Base-by-base conservation (phyloP, 139 green algal genomes). In the Coelastrella sp. region DNA sequence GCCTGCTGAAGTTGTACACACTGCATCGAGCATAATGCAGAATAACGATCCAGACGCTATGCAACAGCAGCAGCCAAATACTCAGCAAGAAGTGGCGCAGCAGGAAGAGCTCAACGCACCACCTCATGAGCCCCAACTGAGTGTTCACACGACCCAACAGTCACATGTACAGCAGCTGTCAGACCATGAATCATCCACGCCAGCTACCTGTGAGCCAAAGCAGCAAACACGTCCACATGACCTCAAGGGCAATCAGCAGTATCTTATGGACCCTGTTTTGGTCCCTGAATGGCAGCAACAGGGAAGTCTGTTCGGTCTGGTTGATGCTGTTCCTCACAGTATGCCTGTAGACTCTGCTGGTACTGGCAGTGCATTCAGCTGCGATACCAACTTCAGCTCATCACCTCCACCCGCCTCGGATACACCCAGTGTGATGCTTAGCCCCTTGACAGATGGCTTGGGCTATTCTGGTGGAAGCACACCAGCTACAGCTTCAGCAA, bases 261-360 rank as follows among this genome's bases (percentile, higher is more conserved):
- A 30, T 37, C 51, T 35, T 37, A 69, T 40, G 69, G 40, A 63
- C 11, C 72, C 38, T 37, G 35, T 71, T 2, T 32, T 69, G 9
- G 35, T 82, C 9, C 75, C 75, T n/a, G 75, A 82, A 38, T 82
- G 75, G 75, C 75, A 82, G 75, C 75, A 82, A 35, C 75, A 71
- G 9, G 48, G 75, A 51, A 82, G 75, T 27, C 53, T 82, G 75
- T 82, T 82, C 43, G 45, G 75, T 34, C 35, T 82, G 5, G 51
- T 69, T 2, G 53, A 82, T 60, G 32, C 75, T 27, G 75, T 53
- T 17, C 23, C 75, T 41, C 51, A 34, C 5, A 30, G 51, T 43
- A 25, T 81, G 30, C 13, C 32, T 4, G 35, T 82, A 7, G 75
- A 69, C n/a, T 40, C 53, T 17, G 27, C 19, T 30, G 37, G 34